These are phyloP conservation scores for Pseudogymnoascus sp. DNA, from an alignment of 2,329 filamentous ascomycete species.

Conservation along the genomic window DNA sequence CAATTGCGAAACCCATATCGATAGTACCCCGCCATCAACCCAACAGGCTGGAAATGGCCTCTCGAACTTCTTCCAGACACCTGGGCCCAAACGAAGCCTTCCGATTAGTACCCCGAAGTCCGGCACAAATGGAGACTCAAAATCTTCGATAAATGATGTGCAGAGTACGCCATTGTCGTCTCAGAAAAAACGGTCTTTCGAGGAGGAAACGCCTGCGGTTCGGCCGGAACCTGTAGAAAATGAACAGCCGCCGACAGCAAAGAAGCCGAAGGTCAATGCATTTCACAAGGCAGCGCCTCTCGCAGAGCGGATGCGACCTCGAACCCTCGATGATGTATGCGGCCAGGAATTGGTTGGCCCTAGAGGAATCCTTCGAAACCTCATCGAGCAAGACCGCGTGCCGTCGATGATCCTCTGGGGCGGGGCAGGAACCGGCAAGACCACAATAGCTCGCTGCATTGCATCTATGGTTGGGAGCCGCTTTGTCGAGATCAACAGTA, in stretches of 20 bases:
- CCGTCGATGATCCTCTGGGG: slow-evolving; percentile 97
- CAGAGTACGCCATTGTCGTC: slow-evolving; percentile 22
- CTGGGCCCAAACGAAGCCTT: slow-evolving; percentile 48
- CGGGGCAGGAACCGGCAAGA: slow-evolving; percentile 74
- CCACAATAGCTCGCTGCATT: slow-evolving; percentile 87
- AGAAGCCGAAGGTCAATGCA: slow-evolving; percentile 60
- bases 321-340: slow-evolving; percentile 74
- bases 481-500: slow-evolving; percentile 95
- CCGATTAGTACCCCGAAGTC: slow-evolving; percentile 26
- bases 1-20: slow-evolving; percentile 62
- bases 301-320: slow-evolving; percentile 88
- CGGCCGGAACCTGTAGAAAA: slow-evolving; percentile 1
- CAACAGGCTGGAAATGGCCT: slow-evolving; percentile 37
- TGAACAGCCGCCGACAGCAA: slow-evolving; percentile 35
- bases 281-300: slow-evolving; percentile 70
- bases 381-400: slow-evolving; percentile 80
- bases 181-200: slow-evolving; percentile 29
- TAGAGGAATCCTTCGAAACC: slow-evolving; percentile 72
- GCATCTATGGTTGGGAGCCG: slow-evolving; percentile 74
- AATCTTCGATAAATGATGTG: slow-evolving; percentile 26
- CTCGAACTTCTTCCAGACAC: slow-evolving; percentile 57
- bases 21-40: slow-evolving; percentile 39
- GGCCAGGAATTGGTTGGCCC: slow-evolving; percentile 88
- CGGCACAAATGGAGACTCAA: slow-evolving; percentile 33
- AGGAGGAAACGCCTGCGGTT: slow-evolving; percentile 19